Evolutionary conservation across 2,329 filamentous ascomycete species (phyloP), one percentile per base, ranked within the genome.

Genomic region (Ceratocystis lukuohia): DNA sequence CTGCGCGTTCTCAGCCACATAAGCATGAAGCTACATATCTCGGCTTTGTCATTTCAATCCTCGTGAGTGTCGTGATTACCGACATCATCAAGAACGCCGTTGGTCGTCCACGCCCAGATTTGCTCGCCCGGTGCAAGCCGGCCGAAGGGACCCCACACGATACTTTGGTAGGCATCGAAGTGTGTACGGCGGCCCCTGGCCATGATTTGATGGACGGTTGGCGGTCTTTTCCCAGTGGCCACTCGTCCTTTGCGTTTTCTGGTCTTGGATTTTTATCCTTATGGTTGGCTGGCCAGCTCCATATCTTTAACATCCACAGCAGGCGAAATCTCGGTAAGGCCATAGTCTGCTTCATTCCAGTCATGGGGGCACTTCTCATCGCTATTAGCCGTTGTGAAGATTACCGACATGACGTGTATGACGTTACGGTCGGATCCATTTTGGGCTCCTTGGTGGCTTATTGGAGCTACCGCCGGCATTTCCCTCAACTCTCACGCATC

Each of bases 11-110:
- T 0, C 81, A 84, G 5, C 75, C 82, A 7, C 89, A 95, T 75
- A 95, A 96, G 74, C 83, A 88, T 68, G 92, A 97, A 76, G 88
- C 92, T 69, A 88, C 91, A 0, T 78, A 96, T 64, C 84, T 99
- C 0, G 89, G 91, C 25, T 85, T 96, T 68, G 78, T 86, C 63
- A 90, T 93, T 71, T 84, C 86, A 69, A 76, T 97, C 30, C 80
- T 91, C 70, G 80, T 96, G 62, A 88, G 90, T 0, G 83, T 85
- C 5, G 88, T 96, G 74, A 79, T 97, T 56, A 97, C 94, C 57
- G 92, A 97, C 74, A 78, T 93, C 33, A 81, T 97, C 73, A 99
- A 99, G 76, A 96, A 96, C 73, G 83, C 88, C 8, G 88, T 93
- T 30, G 90, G 90, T 7, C 79, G 90, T 10, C 90, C 91, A 17